Conservation (phyloP, 495 filamentous ascomycete genomes). For the Parmelia sp. region DNA sequence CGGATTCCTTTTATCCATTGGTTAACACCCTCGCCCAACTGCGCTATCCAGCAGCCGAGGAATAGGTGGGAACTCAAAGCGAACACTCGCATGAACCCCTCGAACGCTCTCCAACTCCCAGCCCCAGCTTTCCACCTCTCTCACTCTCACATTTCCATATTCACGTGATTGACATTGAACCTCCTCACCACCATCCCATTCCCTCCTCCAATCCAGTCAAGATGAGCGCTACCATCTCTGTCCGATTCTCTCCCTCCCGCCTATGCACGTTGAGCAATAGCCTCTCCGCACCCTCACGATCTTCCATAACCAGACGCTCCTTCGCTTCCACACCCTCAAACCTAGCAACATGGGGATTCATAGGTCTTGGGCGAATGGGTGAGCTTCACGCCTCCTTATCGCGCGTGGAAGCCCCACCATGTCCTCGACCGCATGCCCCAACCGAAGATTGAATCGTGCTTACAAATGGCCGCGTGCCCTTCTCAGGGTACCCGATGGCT, state of each 20-base stretch:
- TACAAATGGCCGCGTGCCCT: constrained; percentile 18
- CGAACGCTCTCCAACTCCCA: neutral
- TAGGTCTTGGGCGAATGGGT: constrained; percentile 87
- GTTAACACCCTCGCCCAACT: constrained; percentile 4
- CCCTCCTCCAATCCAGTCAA: constrained; percentile 4
- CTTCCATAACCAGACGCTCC: constrained; percentile 17
- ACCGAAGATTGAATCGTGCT: constrained; percentile 18
- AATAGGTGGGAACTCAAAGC: constrained; percentile 10
- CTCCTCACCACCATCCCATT: neutral
- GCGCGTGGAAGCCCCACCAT: constrained; percentile 12
- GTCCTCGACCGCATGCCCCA: constrained; percentile 6
- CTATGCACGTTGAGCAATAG: constrained; percentile 18
- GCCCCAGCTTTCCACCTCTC: constrained; percentile 9
- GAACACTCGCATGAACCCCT: constrained; percentile 4
- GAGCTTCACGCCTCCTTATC: constrained; percentile 30
- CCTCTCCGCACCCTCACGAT: constrained; percentile 7
- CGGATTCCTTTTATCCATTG: constrained; percentile 12
- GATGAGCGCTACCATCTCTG: constrained; percentile 22
- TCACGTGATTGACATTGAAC: neutral
- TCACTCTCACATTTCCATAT: neutral
- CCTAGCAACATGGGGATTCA: constrained; percentile 67
- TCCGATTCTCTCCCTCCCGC: constrained; percentile 22
- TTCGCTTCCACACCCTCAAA: constrained; percentile 22
- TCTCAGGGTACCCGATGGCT: constrained; percentile 75
- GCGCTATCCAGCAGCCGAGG: constrained; percentile 15